Conservation (phyloP, 345 rosid genomes). For the Moringa oleifera region DNA sequence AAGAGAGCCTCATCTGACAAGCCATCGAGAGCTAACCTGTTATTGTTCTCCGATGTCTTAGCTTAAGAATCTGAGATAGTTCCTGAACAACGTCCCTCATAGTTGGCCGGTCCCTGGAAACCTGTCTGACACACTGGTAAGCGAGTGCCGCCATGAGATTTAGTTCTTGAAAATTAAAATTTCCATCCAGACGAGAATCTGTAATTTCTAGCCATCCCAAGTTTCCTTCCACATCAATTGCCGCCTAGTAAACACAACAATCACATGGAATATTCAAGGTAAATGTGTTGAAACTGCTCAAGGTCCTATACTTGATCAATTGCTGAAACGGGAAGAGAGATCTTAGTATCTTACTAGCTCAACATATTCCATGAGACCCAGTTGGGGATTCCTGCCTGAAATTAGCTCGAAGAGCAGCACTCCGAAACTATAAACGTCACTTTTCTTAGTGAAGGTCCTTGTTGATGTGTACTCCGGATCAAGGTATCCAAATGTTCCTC, state of each 20-base stretch:
- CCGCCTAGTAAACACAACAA: constrained; percentile 32
- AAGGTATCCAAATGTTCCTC: constrained; percentile 67
- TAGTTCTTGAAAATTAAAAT: constrained; percentile 40
- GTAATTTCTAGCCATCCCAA: constrained; percentile 61
- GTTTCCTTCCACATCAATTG: constrained; percentile 44
- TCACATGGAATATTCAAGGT: no score
- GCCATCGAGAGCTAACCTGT: no score
- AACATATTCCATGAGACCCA: constrained; percentile 59
- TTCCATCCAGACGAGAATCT: constrained; percentile 49
- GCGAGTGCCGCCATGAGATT: constrained; percentile 53
- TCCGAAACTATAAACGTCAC: constrained; percentile 68
- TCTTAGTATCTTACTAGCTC: constrained; percentile 42
- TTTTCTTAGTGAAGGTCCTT: constrained; percentile 48
- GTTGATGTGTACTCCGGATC: constrained; percentile 64
- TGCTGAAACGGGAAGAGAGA: no score
- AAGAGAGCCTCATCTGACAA: not conserved
- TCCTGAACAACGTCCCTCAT: constrained; percentile 59
- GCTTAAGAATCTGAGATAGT: constrained; percentile 18
- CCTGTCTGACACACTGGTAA: constrained; percentile 40
- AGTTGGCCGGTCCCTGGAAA: constrained; percentile 49
- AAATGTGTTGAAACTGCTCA: no score
- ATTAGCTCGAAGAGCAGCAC: constrained; percentile 60
- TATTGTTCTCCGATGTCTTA: no score
- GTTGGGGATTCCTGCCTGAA: constrained; percentile 63
- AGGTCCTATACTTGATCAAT: no score